These are phyloP conservation scores for Lactarius pseudohatsudake DNA, from an alignment of 768 basidiomycete genomes.

Conservation along the genomic window DNA sequence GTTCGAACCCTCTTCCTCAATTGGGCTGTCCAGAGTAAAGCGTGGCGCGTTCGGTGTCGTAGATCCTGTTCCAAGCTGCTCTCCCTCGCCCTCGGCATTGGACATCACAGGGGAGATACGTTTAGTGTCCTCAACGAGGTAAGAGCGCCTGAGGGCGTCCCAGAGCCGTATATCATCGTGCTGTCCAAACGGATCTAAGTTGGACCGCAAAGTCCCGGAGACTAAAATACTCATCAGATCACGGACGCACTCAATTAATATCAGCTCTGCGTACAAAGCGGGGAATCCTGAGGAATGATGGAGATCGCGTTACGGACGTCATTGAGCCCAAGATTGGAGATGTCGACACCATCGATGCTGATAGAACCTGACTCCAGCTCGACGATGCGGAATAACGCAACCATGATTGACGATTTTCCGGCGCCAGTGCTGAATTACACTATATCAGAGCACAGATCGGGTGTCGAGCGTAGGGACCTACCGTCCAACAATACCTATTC, in stretches of 20 bases:
- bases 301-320: slow-evolving; percentile 68
- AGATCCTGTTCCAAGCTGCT: slow-evolving; percentile 36
- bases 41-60: slow-evolving; percentile 35
- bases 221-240: slow-evolving; percentile 41
- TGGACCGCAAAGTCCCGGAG: slow-evolving; percentile 79
- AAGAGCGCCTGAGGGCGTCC: slow-evolving; percentile 84
- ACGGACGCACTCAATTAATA: slow-evolving; percentile 38
- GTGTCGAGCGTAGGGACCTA: slow-evolving; percentile 33
- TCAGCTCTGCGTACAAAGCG: slow-evolving; percentile 38
- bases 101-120: slow-evolving; percentile 32
- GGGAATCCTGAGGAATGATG: slow-evolving; percentile 84
- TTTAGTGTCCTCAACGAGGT: slow-evolving; percentile 63
- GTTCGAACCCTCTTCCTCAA: slow-evolving; percentile 87
- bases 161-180: slow-evolving; percentile 80
- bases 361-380: slow-evolving; percentile 80
- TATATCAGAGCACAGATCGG: slow-evolving; percentile 8
- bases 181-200: slow-evolving; percentile 85
- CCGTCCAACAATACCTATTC: slow-evolving; percentile 87
- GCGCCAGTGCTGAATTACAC: slow-evolving; percentile 59
- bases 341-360: slow-evolving; percentile 76
- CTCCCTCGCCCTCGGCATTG: slow-evolving; percentile 38
- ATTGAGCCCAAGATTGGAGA: slow-evolving; percentile 73
- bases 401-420: slow-evolving; percentile 89
- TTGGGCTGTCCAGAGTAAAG: slow-evolving; percentile 77
- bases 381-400: slow-evolving; percentile 80